Percentiles rank a stretch among this genome's conserved stretches.
Evolutionary conservation across 2,329 filamentous ascomycete genomes (phyloP).

Genomic region (Sarocladium brachiariae): DNA sequence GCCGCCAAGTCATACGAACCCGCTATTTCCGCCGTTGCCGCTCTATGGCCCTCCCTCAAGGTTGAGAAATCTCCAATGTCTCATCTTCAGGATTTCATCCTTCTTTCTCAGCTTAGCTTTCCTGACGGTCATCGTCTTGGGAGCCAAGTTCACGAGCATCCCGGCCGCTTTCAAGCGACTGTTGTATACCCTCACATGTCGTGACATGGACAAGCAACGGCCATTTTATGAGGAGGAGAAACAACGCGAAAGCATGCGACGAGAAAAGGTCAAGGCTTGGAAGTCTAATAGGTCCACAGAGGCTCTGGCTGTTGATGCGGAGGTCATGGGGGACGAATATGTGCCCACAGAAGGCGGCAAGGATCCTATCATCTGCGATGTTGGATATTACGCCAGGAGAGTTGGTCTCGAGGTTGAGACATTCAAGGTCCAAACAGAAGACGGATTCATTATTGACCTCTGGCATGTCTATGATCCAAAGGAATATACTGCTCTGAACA

Average conservation of each 20-base stretch:
- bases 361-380: constrained; percentile 72
- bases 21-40: constrained; percentile 77
- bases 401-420: constrained; percentile 82
- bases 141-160: constrained; percentile 63
- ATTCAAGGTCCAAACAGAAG: constrained; percentile 83
- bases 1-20: constrained; percentile 65
- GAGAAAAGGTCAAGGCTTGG: constrained; percentile 58
- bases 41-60: constrained; percentile 70
- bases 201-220: constrained; percentile 51
- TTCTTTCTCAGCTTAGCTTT: constrained; percentile 74
- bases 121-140: constrained; percentile 66
- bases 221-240: constrained; percentile 71
- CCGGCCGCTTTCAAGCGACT: constrained; percentile 41
- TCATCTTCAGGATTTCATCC: constrained; percentile 58
- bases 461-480: constrained; percentile 86
- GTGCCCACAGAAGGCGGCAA: constrained; percentile 71
- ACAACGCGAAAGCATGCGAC: constrained; percentile 48
- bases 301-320: constrained; percentile 32
- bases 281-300: constrained; percentile 31
- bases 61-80: constrained; percentile 58
- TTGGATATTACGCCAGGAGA: constrained; percentile 77
- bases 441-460: constrained; percentile 82
- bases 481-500: constrained; percentile 52
- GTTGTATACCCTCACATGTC: constrained; percentile 48
- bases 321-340: constrained; percentile 48